Conservation (phyloP, 2,329 filamentous ascomycete genomes). For the Pseudogymnoascus sp. region DNA sequence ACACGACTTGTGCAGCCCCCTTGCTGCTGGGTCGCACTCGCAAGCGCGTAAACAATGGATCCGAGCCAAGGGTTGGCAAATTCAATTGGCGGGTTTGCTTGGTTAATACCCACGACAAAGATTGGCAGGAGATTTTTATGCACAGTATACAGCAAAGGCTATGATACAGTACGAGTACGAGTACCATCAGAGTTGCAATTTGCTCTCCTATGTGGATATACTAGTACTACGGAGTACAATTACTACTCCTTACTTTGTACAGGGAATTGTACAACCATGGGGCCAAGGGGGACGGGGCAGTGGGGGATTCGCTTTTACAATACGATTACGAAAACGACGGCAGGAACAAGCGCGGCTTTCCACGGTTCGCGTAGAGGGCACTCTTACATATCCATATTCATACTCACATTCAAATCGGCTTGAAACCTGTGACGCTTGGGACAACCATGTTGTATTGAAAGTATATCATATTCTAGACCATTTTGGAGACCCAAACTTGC, state of each 20-base stretch:
- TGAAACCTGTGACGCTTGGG: neutral
- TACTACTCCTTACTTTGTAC: no score
- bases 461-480: neutral
- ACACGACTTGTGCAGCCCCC: constrained; percentile 7
- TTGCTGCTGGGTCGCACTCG: neutral
- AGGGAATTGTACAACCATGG: neutral
- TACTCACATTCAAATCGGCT: neutral
- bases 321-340: neutral
- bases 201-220: neutral
- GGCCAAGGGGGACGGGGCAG: neutral
- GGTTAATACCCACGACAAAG: neutral
- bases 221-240: no score
- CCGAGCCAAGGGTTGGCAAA: neutral
- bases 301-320: neutral
- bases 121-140: neutral
- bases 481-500: neutral
- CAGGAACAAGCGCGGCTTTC: neutral
- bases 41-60: constrained; percentile 7
- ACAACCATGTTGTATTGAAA: neutral
- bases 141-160: neutral
- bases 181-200: neutral
- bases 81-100: neutral
- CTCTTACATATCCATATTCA: neutral
- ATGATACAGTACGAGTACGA: neutral
- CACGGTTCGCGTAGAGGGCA: neutral